Base-by-base conservation (phyloP, 2,329 filamentous ascomycete genomes). In the Periconia sp. region DNA sequence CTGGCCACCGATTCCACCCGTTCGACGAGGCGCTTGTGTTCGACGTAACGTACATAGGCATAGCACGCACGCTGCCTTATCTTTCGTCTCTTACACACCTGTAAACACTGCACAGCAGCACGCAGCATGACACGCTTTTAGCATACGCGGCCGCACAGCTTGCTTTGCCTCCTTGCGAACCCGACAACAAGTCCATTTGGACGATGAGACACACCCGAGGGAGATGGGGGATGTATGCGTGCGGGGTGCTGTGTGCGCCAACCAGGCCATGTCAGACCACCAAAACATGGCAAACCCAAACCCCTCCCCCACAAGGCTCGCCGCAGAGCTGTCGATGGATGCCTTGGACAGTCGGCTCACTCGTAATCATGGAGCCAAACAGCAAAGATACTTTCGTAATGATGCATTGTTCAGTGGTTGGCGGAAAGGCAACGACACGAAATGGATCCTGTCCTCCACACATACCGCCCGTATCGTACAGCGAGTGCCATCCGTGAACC, bases 21-120 rank as follows among this genome's bases (percentile, higher is more conserved):
- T n/a, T n/a, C n/a, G 56, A 55, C 53, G 23, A 52, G 51, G 58
- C 58, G 58, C 56, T 58, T 58, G 54, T 47, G n/a, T 9, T 54
- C 56, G 56, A 56, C 48, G 47, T 57, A 53, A 52, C 50, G 47
- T 33, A n/a, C 17, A 20, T 52, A 45, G 43, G 35, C n/a, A 9
- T 48, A 53, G 51, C 23, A 31, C 14, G 51, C 23, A 31, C 14
- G 27, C 51, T 43, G 55, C 50, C 30, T 50, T 53, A 50, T 56
- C 53, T 52, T 31, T 15, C 19, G 3, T 11, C 41, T 27, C 5
- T 27, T 27, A 27, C 23, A 27, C 23, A 8, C 23, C 23, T 8
- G 23, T 27, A 27, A 27, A 19, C 41, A 17, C 15, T 10, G 41
- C 53, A 52, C 35, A 31, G 23, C 35, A 27, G 45, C 53, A 45